Evolutionary conservation across 192 early-diverging fungal genomes (phyloP).

Genomic region (Coemansia javaensis): DNA sequence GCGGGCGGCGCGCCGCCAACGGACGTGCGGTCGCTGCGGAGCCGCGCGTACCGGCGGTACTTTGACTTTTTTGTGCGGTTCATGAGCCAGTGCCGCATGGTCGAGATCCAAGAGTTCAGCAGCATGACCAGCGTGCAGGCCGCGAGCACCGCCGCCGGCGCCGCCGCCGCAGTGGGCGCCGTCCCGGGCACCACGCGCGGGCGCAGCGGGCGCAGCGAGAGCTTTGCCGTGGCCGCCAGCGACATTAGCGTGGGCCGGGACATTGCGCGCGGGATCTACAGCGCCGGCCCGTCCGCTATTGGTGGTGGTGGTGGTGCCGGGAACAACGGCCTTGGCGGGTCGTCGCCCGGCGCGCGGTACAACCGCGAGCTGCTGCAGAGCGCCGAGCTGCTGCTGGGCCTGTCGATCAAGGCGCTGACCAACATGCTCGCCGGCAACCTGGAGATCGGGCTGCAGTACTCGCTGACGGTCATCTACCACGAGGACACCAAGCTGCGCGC

Average conservation of each 20-base stretch:
- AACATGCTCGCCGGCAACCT: slow-evolving; percentile 89
- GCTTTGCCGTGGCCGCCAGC: slow-evolving; percentile 37
- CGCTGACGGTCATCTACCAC: slow-evolving; percentile 84
- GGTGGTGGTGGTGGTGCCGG: not conserved
- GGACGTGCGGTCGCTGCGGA: slow-evolving; percentile 42
- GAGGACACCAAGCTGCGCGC: slow-evolving; percentile 84
- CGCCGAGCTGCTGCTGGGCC: slow-evolving; percentile 45
- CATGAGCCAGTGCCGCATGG: slow-evolving; percentile 53
- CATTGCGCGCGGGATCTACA: slow-evolving; percentile 50
- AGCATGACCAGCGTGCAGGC: slow-evolving; percentile 51
- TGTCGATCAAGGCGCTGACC: slow-evolving; percentile 74
- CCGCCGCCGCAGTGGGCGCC: not conserved
- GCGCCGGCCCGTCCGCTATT: not conserved
- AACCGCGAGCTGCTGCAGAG: slow-evolving; percentile 48
- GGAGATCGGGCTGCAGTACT: slow-evolving; percentile 86
- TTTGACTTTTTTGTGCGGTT: slow-evolving; percentile 55
- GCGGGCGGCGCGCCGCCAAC: not conserved
- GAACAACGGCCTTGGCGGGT: too few species aligned
- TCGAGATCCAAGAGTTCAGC: slow-evolving; percentile 51
- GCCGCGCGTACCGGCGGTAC: slow-evolving; percentile 46
- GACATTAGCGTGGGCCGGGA: slow-evolving; percentile 48
- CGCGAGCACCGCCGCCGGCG: slow-evolving; percentile 26
- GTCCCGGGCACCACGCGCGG: slow-evolving; percentile 8
- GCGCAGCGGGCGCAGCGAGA: slow-evolving; percentile 37
- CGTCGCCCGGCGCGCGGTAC: slow-evolving; percentile 20